Evolutionary conservation across 352 stramenopile species (phyloP).

Genomic region (Pythium phragmitis): DNA sequence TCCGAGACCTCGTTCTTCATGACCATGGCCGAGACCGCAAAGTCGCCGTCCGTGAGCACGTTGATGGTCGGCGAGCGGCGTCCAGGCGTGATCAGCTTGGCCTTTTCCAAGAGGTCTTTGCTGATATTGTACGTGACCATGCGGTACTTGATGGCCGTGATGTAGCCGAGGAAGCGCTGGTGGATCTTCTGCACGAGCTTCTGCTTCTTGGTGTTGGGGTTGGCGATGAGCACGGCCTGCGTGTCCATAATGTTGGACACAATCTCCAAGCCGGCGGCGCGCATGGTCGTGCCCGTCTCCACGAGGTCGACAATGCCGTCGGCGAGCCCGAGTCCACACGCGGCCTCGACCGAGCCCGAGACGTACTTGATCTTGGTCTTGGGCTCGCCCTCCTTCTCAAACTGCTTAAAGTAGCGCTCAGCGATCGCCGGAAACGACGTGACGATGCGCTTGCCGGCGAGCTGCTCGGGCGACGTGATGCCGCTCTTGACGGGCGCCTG

Average conservation of each 20-base stretch:
- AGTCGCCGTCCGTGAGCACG: slow-evolving; percentile 81
- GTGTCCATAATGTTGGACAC: slow-evolving; percentile 92
- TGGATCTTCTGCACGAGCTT: slow-evolving; percentile 83
- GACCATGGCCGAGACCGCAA: slow-evolving; percentile 92
- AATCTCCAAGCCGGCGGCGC: slow-evolving; percentile 94
- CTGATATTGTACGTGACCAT: slow-evolving; percentile 98
- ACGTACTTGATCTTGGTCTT: slow-evolving; percentile 95
- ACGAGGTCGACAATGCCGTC: slow-evolving; percentile 99
- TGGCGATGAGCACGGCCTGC: slow-evolving; percentile 92
- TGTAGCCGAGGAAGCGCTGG: slow-evolving; percentile 95
- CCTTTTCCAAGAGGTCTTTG: slow-evolving; percentile 84
- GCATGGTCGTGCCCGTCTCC: slow-evolving; percentile 99
- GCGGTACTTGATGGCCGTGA: slow-evolving; percentile 96
- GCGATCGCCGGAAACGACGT: slow-evolving; percentile 96
- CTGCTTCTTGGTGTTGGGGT: slow-evolving; percentile 71
- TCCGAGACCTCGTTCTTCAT: slow-evolving; percentile 87
- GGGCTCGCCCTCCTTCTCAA: slow-evolving; percentile 63
- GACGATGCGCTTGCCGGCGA: slow-evolving; percentile 96
- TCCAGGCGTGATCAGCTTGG: slow-evolving; percentile 92
- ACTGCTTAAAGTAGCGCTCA: slow-evolving; percentile 93
- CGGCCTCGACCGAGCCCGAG: slow-evolving; percentile 97
- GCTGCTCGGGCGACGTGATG: slow-evolving; percentile 73
- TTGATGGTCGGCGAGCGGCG: slow-evolving; percentile 94
- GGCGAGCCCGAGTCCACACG: slow-evolving; percentile 95
- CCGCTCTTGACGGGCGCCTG: slow-evolving; percentile 91